These are phyloP conservation scores for Aspergillus sp. DNA, from an alignment of 2,329 filamentous ascomycete genomes.

Conservation along the genomic window DNA sequence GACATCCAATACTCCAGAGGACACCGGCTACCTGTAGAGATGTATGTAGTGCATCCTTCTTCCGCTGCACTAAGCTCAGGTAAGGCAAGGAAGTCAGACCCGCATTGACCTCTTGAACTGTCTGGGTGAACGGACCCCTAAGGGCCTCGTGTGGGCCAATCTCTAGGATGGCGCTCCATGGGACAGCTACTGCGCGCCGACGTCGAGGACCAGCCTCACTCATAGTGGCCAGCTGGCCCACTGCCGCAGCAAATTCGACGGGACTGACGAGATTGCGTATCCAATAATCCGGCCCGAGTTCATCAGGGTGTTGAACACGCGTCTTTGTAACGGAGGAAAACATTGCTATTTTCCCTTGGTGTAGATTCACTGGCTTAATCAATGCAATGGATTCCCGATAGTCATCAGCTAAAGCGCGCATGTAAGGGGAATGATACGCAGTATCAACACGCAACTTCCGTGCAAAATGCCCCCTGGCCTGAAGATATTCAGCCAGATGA, in stretches of 20 bases:
- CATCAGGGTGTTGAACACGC: constrained; percentile 15
- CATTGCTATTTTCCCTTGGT: constrained; percentile 21
- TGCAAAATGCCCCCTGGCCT: constrained; percentile 22
- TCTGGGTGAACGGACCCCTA: constrained; percentile 28
- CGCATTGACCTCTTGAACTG: neutral
- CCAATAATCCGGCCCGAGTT: constrained; percentile 24
- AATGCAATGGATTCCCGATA: constrained; percentile 15
- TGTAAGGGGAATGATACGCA: neutral
- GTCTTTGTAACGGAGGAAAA: constrained; percentile 30
- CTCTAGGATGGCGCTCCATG: constrained; percentile 23
- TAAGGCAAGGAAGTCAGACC: constrained; percentile 9
- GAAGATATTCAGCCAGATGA: constrained; percentile 48
- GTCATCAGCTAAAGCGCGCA: neutral
- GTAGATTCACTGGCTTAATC: constrained; percentile 12
- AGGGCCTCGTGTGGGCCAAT: constrained; percentile 35
- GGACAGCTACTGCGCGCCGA: neutral
- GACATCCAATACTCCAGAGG: constrained; percentile 20
- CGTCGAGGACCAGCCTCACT: neutral
- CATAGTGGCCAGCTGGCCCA: constrained; percentile 14
- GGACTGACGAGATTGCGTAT: constrained; percentile 27
- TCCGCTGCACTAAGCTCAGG: constrained; percentile 15
- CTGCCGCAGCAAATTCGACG: constrained; percentile 25
- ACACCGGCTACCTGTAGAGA: constrained; percentile 14
- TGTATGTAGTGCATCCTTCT: constrained; percentile 17
- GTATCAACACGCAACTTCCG: neutral